Conservation (phyloP, 31 red algal genomes). For the Porphyra umbilicalis region DNA sequence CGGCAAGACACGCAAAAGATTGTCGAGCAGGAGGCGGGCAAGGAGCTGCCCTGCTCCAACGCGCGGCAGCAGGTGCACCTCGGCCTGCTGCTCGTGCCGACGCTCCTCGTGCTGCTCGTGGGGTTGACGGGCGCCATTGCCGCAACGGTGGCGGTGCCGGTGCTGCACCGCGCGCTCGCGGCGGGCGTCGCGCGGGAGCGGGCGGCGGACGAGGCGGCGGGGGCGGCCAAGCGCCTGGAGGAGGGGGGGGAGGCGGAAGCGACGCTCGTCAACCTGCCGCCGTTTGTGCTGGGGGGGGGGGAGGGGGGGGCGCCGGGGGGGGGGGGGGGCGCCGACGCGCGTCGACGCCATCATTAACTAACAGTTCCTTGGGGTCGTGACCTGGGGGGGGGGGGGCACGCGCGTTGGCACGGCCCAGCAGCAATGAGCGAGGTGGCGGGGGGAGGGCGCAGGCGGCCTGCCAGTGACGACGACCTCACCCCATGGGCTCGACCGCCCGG, state of each 20-base stretch:
- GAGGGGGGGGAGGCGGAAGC: no score
- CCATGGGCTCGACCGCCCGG: no score
- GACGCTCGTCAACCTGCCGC: no score
- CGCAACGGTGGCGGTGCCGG: background rate
- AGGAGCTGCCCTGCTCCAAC: background rate
- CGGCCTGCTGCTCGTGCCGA: background rate
- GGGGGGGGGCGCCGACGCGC: background rate
- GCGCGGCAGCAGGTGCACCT: background rate
- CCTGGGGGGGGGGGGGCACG: no score
- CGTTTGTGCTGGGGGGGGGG: no score
- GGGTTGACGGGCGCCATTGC: background rate
- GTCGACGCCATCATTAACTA: no score
- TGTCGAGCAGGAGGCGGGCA: background rate
- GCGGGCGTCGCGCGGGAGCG: background rate
- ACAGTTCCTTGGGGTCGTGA: no score
- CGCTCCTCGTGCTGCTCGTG: background rate
- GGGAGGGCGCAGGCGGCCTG: no score
- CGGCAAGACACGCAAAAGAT: background rate
- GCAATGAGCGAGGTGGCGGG: no score
- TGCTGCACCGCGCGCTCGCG: background rate
- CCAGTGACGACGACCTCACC: no score
- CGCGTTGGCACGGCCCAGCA: no score
- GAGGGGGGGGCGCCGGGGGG: background rate
- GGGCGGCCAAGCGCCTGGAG: no score
- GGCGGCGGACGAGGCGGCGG: background rate